Percentiles rank a stretch among this genome's conserved stretches.
Evolutionary conservation across 208 protist genomes (phyloP).

Genomic region (Trypanosoma lewisi): DNA sequence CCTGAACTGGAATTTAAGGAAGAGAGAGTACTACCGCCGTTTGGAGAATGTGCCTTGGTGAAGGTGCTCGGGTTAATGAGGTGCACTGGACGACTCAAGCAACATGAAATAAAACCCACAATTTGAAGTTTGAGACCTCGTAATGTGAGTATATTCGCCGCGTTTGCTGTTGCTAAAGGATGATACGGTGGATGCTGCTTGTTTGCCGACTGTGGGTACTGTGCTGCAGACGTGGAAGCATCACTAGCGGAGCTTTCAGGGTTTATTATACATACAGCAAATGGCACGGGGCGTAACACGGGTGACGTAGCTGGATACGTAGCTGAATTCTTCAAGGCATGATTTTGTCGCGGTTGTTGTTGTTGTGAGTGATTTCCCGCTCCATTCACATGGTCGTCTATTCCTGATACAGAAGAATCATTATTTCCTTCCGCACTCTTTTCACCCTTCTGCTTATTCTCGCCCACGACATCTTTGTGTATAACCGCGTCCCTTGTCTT

Average conservation of each 20-base stretch:
- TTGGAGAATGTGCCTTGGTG: constrained; percentile 1
- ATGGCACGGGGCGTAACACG: constrained; percentile 72
- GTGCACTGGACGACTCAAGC: constrained; percentile 20
- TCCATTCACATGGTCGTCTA: neutral
- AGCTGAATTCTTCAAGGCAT: neutral
- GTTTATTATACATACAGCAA: constrained; percentile 77
- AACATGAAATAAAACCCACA: constrained; percentile 28
- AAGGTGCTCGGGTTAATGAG: constrained; percentile 7
- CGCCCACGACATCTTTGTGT: neutral
- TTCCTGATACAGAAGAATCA: neutral
- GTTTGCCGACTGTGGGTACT: neutral
- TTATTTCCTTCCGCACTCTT: neutral
- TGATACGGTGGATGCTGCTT: constrained; percentile 11
- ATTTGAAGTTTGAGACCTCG: constrained; percentile 24
- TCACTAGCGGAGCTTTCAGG: constrained; percentile 39
- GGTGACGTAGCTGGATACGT: constrained; percentile 13
- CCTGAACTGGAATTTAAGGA: neutral
- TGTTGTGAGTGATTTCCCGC: constrained; percentile 5
- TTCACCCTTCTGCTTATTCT: constrained; percentile 5
- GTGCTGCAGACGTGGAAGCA: neutral
- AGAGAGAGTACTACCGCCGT: neutral
- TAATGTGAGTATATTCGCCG: constrained; percentile 13
- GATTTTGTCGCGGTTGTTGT: constrained; percentile 6
- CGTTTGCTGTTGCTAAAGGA: too few species aligned
- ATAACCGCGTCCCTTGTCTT: constrained; percentile 23